These are phyloP conservation scores for Meripilus lineatus DNA, from an alignment of 1,284 basidiomycete species.

Conservation along the genomic window DNA sequence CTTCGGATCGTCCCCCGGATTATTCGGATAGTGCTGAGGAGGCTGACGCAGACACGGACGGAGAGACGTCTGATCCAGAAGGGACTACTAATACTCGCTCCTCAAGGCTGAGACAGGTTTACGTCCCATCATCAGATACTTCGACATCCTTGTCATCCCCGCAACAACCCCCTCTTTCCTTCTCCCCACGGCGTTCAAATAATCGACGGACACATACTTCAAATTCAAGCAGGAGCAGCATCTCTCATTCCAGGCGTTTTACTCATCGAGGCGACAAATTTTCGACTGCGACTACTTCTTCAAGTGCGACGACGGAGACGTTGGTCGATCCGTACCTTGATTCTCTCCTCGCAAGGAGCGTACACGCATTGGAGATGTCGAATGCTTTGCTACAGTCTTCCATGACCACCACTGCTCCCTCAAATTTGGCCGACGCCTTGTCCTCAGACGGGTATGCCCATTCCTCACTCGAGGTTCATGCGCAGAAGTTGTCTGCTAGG, in stretches of 20 bases:
- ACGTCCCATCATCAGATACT: neutral
- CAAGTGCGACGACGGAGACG: conserved; percentile 6
- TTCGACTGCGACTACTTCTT: conserved; percentile 8
- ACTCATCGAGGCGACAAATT: no score
- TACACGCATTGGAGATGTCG: conserved; percentile 79
- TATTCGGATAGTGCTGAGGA: conserved; percentile 74
- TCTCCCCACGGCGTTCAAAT: conserved; percentile 18
- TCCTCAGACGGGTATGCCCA: conserved; percentile 35
- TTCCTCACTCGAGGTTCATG: conserved; percentile 38
- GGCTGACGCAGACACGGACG: conserved; percentile 61
- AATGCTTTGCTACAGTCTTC: conserved; percentile 70
- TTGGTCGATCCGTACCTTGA: conserved; percentile 51
- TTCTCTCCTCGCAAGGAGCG: conserved; percentile 71
- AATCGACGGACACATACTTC: conserved; percentile 15
- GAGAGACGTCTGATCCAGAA: conserved; percentile 23
- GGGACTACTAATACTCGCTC: neutral
- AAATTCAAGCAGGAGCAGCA: conserved; percentile 3
- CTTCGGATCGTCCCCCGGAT: conserved; percentile 61
- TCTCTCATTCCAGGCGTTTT: neutral
- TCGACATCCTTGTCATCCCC: conserved; percentile 19
- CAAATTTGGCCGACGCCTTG: conserved; percentile 42
- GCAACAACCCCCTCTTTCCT: conserved; percentile 17
- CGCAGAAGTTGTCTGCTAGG: conserved; percentile 44
- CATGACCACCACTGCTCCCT: conserved; percentile 63
- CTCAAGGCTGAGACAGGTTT: no score